Percentiles rank a stretch among this genome's conserved stretches.
Evolutionary conservation across 495 filamentous ascomycete species (phyloP).

Genomic region (Lasiosphaeris hirsuta): DNA sequence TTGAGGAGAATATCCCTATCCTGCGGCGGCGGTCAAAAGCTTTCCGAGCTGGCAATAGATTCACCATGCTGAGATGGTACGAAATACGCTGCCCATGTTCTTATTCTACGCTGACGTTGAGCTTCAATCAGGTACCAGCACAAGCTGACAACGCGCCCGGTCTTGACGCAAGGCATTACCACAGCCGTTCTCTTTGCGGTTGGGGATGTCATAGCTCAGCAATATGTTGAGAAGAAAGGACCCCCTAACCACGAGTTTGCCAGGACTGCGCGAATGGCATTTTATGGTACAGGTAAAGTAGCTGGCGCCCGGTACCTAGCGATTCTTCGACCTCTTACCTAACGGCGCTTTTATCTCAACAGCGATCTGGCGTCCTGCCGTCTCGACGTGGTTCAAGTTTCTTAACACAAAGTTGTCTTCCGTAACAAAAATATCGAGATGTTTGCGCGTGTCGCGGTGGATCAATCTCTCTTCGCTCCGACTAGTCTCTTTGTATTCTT

Average conservation of each 20-base stretch:
- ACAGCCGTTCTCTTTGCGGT: background rate
- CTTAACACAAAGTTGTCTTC: background rate
- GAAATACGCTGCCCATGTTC: too few relatives aligned
- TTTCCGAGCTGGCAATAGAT: too few relatives aligned
- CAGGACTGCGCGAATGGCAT: background rate
- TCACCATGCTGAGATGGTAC: too few relatives aligned
- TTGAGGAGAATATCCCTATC: too few relatives aligned
- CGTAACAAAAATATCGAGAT: background rate
- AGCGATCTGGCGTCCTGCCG: background rate
- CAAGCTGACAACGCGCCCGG: background rate
- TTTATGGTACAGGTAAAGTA: background rate
- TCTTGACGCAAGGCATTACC: background rate
- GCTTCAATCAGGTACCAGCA: background rate
- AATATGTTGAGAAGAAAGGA: background rate
- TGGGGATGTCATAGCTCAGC: background rate
- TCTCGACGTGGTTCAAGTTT: slow-evolving; percentile 3
- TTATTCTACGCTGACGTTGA: background rate
- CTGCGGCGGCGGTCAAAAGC: too few relatives aligned
- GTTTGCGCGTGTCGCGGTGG: background rate
- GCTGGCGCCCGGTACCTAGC: too few relatives aligned
- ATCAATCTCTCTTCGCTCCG: background rate
- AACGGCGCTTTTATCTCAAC: background rate
- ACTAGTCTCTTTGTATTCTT: background rate
- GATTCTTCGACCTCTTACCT: background rate
- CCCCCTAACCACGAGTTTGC: background rate